A percentile compares a stretch with the other conserved stretches of the same genome.
Evolutionary conservation across 495 filamentous ascomycete genomes (phyloP).

Genomic region (Chlorociboria aeruginascens): DNA sequence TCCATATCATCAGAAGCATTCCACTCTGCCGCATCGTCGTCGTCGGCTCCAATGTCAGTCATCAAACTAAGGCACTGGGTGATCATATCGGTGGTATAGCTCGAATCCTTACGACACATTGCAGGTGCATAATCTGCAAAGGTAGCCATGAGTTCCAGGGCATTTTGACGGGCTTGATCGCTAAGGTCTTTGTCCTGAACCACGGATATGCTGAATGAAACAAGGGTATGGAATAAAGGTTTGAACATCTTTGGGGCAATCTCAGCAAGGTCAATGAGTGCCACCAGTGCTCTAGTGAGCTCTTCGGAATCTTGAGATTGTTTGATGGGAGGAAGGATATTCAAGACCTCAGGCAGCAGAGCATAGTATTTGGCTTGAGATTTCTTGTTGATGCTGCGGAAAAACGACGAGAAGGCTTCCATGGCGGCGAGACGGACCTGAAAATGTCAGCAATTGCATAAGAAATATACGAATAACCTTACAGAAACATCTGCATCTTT

Average conservation of each 20-base stretch:
- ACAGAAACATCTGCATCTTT: constrained; percentile 74
- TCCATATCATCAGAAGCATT: constrained; percentile 89
- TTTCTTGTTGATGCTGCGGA: constrained; percentile 79
- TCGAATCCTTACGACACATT: constrained; percentile 87
- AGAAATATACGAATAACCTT: constrained; percentile 19
- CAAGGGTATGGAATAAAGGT: constrained; percentile 74
- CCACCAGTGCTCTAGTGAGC: constrained; percentile 75
- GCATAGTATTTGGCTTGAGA: constrained; percentile 74
- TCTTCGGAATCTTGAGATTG: constrained; percentile 79
- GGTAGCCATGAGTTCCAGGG: constrained; percentile 92
- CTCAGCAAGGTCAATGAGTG: constrained; percentile 89
- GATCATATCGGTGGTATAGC: constrained; percentile 91
- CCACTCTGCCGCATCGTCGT: constrained; percentile 94
- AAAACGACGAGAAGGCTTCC: constrained; percentile 94
- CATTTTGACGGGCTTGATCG: constrained; percentile 85
- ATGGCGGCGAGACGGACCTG: constrained; percentile 80
- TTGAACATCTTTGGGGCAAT: constrained; percentile 94
- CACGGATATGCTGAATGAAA: constrained; percentile 82
- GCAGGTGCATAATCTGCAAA: constrained; percentile 90
- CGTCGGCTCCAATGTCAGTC: constrained; percentile 95
- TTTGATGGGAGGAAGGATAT: constrained; percentile 87
- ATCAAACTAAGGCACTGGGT: constrained; percentile 96
- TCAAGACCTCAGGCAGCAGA: constrained; percentile 79
- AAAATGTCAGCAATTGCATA: neutral
- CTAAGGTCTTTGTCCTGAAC: constrained; percentile 91